These are phyloP conservation scores for Postia placenta DNA, from an alignment of 768 basidiomycete species.

Conservation along the genomic window DNA sequence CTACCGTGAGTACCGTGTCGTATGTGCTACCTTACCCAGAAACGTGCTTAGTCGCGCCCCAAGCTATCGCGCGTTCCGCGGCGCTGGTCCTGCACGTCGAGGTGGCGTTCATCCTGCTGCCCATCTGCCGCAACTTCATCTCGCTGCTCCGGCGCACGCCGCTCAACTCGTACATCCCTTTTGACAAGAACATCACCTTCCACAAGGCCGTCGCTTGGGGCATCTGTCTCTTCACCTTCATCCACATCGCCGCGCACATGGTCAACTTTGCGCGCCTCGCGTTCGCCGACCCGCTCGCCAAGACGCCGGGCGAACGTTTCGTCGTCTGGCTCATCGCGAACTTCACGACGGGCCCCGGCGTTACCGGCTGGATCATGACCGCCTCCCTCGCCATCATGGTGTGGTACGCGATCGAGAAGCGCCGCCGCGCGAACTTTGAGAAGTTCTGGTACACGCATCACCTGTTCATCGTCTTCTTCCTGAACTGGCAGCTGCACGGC, in stretches of 20 bases:
- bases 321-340: conserved; percentile 72
- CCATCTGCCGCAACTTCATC: conserved; percentile 93
- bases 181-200: conserved; percentile 89
- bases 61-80: conserved; percentile 82
- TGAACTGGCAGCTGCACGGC: conserved; percentile 91
- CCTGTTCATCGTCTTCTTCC: conserved; percentile 89
- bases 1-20: conserved; percentile 48
- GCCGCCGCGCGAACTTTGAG: conserved; percentile 74
- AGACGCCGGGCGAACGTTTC: conserved; percentile 47
- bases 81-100: conserved; percentile 90
- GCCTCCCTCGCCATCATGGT: conserved; percentile 70
- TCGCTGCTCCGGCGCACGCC: conserved; percentile 83
- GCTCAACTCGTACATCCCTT: conserved; percentile 81
- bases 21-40: neutral
- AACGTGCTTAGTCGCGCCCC: neutral
- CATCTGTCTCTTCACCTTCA: conserved; percentile 67
- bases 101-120: conserved; percentile 89
- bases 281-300: conserved; percentile 45
- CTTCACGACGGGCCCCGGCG: conserved; percentile 76
- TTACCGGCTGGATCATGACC: conserved; percentile 89
- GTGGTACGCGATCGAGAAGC: conserved; percentile 80
- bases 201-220: conserved; percentile 91
- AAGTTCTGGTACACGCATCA: conserved; percentile 87
- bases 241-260: conserved; percentile 84
- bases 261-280: conserved; percentile 75